Evolutionary conservation across 1,284 basidiomycete species (phyloP).

Genomic region (Pholiota adiposa): DNA sequence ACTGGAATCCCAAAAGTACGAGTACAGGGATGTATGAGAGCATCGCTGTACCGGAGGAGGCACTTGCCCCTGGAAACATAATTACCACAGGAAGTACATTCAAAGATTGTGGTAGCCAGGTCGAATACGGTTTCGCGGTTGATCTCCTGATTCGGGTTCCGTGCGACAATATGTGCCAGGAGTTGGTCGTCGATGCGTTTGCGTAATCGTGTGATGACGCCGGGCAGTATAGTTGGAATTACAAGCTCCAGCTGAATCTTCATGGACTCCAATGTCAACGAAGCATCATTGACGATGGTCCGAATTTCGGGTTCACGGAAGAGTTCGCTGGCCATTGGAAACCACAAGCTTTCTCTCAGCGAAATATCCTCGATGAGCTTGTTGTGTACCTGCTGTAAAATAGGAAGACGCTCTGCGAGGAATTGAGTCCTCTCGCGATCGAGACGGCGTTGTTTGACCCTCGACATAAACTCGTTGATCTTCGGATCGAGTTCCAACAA

Average conservation of each 20-base stretch:
- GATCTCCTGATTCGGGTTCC: neutral
- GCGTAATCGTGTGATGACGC: neutral
- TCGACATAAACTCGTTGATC: neutral
- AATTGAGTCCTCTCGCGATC: neutral
- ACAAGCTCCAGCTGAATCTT: neutral
- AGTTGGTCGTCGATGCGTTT: slow-evolving; percentile 4
- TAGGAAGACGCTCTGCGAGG: neutral
- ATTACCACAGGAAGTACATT: neutral
- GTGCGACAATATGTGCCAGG: neutral
- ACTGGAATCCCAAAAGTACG: neutral
- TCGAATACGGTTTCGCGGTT: neutral
- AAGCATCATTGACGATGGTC: neutral
- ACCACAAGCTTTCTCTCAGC: neutral
- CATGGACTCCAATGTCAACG: neutral
- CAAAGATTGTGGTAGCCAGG: slow-evolving; percentile 9
- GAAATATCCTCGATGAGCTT: neutral
- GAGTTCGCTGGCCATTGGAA: neutral
- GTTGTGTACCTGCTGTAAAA: neutral
- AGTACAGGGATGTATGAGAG: neutral
- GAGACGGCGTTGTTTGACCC: neutral
- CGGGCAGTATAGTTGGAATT: neutral
- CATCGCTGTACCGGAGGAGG: neutral
- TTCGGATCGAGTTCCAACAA: neutral
- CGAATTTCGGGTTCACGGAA: neutral
- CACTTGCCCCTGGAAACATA: neutral